phyloP scores from a whole-genome alignment of 176 grass and related monocot species.

The Olyra latifolia region DNA sequence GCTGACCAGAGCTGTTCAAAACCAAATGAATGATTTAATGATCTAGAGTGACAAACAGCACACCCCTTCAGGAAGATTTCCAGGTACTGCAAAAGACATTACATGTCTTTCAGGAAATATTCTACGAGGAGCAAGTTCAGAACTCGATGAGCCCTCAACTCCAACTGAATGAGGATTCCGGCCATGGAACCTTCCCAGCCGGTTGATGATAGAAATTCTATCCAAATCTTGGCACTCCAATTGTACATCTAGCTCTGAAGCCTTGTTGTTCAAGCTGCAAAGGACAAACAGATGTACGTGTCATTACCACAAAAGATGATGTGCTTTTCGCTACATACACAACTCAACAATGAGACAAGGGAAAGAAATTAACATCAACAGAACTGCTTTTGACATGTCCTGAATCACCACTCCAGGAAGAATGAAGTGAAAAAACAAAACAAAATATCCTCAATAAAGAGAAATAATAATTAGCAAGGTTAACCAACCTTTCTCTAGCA shows the following conservation, averaged over 20 bases:
- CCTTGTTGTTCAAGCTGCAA: constrained; percentile 81
- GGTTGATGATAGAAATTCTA: constrained; percentile 81
- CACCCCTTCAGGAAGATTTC: constrained; percentile 76
- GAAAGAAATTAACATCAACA: not conserved
- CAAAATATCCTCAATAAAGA: not conserved
- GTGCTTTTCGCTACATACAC: not conserved
- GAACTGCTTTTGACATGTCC: not conserved
- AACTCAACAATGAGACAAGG: not conserved
- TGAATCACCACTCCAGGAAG: not conserved
- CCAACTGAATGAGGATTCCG: constrained; percentile 51
- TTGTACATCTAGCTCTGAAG: constrained; percentile 79
- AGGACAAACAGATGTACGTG: not conserved
- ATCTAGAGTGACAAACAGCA: constrained; percentile 68
- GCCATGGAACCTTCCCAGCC: constrained; percentile 82
- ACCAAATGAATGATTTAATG: constrained; percentile 39
- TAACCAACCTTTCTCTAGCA: not conserved
- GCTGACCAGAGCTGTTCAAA: constrained; percentile 9
- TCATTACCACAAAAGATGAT: not conserved
- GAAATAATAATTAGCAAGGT: not conserved
- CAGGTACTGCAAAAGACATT: constrained; percentile 60
- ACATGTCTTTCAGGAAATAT: constrained; percentile 75
- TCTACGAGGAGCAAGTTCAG: constrained; percentile 44
- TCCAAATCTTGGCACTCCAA: constrained; percentile 95
- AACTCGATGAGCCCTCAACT: constrained; percentile 48
- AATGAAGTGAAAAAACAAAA: not conserved